Percentiles rank a stretch among this genome's conserved stretches.
phyloP scores from a whole-genome alignment of 23 red algal species.

The Cyanidium caldarium region DNA sequence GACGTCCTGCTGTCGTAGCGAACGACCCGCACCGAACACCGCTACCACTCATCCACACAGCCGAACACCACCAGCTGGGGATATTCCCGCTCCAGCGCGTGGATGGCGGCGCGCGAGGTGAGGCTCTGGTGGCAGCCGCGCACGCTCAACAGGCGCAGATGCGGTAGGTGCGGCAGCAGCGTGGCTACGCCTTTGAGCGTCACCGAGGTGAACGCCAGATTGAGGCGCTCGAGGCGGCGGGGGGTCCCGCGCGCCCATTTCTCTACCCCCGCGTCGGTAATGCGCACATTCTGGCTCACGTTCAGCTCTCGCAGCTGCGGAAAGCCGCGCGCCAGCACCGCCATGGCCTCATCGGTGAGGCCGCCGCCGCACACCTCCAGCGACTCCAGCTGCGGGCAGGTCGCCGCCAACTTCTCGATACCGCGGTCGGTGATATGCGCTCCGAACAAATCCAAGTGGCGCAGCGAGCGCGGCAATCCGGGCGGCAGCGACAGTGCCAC shows the following conservation, averaged over 20 bases:
- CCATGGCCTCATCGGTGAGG: constrained; percentile 11
- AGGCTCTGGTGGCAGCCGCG: background rate
- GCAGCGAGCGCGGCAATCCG: constrained; percentile 1
- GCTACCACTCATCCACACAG: too few species aligned
- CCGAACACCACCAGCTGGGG: background rate
- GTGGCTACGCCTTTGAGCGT: background rate
- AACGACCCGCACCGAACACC: too few species aligned
- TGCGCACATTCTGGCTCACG: constrained; percentile 18
- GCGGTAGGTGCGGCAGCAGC: background rate
- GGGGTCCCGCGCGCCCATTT: background rate
- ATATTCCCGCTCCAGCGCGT: background rate
- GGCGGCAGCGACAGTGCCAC: background rate
- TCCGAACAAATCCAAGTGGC: constrained; percentile 15
- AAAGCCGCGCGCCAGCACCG: background rate
- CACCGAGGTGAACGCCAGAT: background rate
- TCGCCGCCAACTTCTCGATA: background rate
- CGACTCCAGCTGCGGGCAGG: background rate
- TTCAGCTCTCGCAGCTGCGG: background rate
- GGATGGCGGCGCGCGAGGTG: background rate
- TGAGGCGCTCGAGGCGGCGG: background rate
- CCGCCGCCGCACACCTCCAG: constrained; percentile 19
- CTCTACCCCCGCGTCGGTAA: constrained; percentile 13
- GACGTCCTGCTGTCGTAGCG: too few species aligned
- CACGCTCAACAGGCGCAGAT: background rate
- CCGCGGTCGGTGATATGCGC: constrained; percentile 13